Base-by-base conservation (phyloP, 345 rosid species). In the Litchi chinensis region DNA sequence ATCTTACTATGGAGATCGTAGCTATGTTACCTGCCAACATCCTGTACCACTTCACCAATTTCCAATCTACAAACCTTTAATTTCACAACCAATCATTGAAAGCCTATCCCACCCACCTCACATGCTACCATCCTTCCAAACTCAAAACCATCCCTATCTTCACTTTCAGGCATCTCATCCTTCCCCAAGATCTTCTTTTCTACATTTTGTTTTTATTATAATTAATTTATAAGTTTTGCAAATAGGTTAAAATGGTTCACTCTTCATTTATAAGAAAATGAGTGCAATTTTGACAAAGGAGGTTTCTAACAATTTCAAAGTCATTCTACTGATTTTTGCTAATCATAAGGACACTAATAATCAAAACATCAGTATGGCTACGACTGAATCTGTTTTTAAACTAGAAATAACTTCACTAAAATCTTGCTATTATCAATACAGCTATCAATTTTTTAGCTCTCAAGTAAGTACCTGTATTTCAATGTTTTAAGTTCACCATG, bases 401-500 rank as follows among this genome's bases (percentile, higher is more conserved):
- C 32, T 26, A 74, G 37, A 77, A 32, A 26, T 54, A 48, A 6
- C 48, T 8, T 8, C 44, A 28, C 6, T 15, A 57, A 54, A 39
- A 68, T 22, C 60, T 52, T 26, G 56, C 48, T 43, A 32, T 24
- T 40, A 10, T 13, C 70, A 54, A 65, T 43, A 24, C 59, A 77
- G 71, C 66, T 5, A 40, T 68, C 24, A 71, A 68, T 79, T 76
- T 63, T 74, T 63, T 21, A 69, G 37, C 66, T 70, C 40, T 41
- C 19, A 15, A 46, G 75, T 82, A 15, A 46, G 75, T 82, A 93
- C 98, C 97, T 95, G 87, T 93, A 93, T 82, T 95, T 95, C 77
- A 95, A 85, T 70, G 93, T 90, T 87, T 95, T 93, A 79, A 95
- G 92, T 86, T 95, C 98, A 48, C 96, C 92, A 28, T 95, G 98